Evolutionary conservation across 176 grass and related monocot genomes (phyloP).

Genomic region (Oryza glumipatula): DNA sequence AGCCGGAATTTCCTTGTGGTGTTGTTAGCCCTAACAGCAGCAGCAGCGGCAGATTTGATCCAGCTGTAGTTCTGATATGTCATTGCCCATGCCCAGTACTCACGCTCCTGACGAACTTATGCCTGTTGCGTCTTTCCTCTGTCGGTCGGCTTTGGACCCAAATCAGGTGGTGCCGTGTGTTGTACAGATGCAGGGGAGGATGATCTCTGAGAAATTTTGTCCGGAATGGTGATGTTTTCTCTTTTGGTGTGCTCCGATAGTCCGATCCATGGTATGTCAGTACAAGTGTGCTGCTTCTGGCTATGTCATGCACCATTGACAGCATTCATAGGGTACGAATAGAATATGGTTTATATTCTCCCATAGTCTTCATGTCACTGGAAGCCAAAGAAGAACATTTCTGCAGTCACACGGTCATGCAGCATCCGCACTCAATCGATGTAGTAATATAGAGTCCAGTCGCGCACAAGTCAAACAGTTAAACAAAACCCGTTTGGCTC

Average conservation of each 20-base stretch:
- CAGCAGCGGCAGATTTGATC: not conserved
- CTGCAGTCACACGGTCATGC: not conserved
- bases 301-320: not conserved
- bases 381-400: not conserved
- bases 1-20: slow-evolving; percentile 17
- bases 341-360: not conserved
- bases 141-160: not conserved
- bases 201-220: not conserved
- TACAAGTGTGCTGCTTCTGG: not conserved
- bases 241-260: not conserved
- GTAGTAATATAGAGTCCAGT: not conserved
- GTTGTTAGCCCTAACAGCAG: not conserved
- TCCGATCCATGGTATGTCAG: not conserved
- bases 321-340: not conserved
- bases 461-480: not conserved
- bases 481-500: not conserved
- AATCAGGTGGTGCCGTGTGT: not conserved
- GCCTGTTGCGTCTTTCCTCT: not conserved
- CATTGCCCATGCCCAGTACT: not conserved
- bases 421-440: not conserved
- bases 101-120: not conserved
- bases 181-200: not conserved
- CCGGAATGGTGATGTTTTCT: not conserved
- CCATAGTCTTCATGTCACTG: not conserved
- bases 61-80: not conserved